phyloP scores from a whole-genome alignment of 176 grass and related monocot genomes.

The Bothriochloa decipiens region DNA sequence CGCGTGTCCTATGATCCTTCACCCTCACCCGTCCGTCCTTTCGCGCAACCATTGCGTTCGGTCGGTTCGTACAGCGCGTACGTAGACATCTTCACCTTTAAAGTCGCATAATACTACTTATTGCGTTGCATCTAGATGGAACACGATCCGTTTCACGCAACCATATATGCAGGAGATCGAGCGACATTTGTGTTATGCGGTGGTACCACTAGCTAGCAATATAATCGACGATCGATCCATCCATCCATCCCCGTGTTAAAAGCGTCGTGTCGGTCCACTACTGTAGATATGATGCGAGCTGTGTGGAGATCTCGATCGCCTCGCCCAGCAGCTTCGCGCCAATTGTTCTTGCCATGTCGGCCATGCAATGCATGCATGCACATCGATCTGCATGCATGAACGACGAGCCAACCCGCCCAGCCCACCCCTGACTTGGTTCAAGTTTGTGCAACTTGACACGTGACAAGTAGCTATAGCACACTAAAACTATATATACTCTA shows the following conservation, averaged over 20 bases:
- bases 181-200: neutral
- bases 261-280: conserved; percentile 7
- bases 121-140: conserved; percentile 2
- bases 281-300: neutral
- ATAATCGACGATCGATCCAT: neutral
- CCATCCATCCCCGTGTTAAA: neutral
- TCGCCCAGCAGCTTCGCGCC: neutral
- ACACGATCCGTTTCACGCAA: neutral
- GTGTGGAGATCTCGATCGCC: neutral
- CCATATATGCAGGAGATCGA: neutral
- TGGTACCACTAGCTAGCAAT: conserved; percentile 33
- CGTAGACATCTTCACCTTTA: conserved; percentile 23
- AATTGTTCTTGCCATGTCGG: conserved; percentile 25
- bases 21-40: neutral
- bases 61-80: conserved; percentile 5
- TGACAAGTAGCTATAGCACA: neutral
- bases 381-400: no score
- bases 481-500: neutral
- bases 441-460: conserved; percentile 35
- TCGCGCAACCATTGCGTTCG: conserved; percentile 28
- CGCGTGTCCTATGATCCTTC: conserved; percentile 9
- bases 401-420: neutral
- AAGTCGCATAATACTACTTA: neutral
- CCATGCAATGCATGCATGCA: conserved; percentile 15
- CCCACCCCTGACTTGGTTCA: conserved; percentile 12